Base-by-base conservation (phyloP, 148 eudicot genomes). In the Heliamphora exappendiculata region DNA sequence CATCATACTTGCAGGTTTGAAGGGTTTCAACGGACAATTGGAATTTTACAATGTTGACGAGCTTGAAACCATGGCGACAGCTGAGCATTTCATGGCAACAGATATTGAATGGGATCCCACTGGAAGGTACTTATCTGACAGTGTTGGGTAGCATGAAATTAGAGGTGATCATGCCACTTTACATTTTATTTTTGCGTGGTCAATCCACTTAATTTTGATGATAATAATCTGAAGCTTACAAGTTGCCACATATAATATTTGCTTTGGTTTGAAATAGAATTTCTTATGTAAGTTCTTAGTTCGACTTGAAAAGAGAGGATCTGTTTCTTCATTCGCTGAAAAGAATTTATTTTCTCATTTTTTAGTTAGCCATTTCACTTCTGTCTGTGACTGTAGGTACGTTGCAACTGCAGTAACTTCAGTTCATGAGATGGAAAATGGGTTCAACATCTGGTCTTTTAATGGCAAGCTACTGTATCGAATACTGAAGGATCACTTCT, bases 71-170 rank as follows among this genome's bases (percentile, higher is more conserved):
- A 95, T 95, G 99, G 97, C 91, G 7, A 80, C 92, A 22, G 84
- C 89, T 63, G 99, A 95, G 83, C 99, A 95, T 84, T 95, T 91
- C 72, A 91, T 88, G 94, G 91, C 97, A 66, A 88, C 90, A 31
- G 90, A 93, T 76, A 78, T 95, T 60, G 94, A 95, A 64, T 95
- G 99, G 99, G 99, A 95, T 78, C 97, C 99, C 42, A 91, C 98
- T 39, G 98, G 98, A 78, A 95, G 98, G 99, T 93, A 86, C 63
- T 74, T 85, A 82, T 6, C 79, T 34, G 2, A 36, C 69, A 24
- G 4, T 9, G 16, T 39, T 39, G 33, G 36, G 16, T 75, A 50
- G 72, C 49, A 68, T 49, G 12, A 45, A 16, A 14, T 50, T 33
- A 39, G 29, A 37, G 6, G 50, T 36, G 70, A 75, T 53, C 9